Evolutionary conservation across 2,329 filamentous ascomycete genomes (phyloP).

Genomic region (Tolypocladium nubicola): DNA sequence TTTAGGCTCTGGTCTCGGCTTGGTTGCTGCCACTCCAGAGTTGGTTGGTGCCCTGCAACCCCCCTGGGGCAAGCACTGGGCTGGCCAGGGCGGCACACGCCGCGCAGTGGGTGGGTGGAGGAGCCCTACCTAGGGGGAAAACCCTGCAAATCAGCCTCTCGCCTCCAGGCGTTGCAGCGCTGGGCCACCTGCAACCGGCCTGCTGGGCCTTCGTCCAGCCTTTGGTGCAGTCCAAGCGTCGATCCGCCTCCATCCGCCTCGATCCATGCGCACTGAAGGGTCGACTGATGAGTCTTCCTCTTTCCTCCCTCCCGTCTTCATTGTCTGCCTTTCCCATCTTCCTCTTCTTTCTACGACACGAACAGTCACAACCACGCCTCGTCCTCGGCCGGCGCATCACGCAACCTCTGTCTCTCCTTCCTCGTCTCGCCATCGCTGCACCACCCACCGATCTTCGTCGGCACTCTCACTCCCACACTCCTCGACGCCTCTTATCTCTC

Average conservation of each 20-base stretch:
- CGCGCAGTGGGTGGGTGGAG: neutral
- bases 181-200: conserved; percentile 4
- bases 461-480: neutral
- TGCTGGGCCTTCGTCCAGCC: conserved; percentile 3
- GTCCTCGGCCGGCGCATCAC: neutral
- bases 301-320: conserved; percentile 6
- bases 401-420: neutral
- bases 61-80: neutral
- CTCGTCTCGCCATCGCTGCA: neutral
- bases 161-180: neutral
- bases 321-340: neutral
- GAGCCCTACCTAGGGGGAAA: neutral
- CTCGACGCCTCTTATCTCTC: neutral
- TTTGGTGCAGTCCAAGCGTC: conserved; percentile 2
- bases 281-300: neutral
- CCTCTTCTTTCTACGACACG: neutral
- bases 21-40: neutral
- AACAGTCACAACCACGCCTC: neutral
- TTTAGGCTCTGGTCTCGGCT: neutral
- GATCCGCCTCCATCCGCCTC: conserved; percentile 2
- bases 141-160: neutral
- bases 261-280: neutral
- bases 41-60: neutral
- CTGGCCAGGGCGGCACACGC: neutral
- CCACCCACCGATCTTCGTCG: neutral